These are phyloP conservation scores for Monosporascus sp. DNA, from an alignment of 2,329 filamentous ascomycete genomes.

Conservation along the genomic window DNA sequence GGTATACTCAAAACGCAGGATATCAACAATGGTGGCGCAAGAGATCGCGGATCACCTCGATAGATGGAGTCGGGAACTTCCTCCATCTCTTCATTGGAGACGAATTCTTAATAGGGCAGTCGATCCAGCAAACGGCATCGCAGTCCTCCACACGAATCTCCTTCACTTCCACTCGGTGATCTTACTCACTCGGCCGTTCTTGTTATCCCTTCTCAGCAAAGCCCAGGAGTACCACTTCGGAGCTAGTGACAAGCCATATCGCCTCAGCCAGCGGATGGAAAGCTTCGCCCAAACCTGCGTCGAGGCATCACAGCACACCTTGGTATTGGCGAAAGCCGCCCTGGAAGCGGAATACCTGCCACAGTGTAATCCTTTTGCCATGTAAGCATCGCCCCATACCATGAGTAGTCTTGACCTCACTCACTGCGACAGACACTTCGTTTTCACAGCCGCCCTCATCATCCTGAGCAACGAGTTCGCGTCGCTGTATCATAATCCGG, in stretches of 20 bases:
- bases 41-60: conserved; percentile 52
- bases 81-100: conserved; percentile 44
- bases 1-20: conserved; percentile 55
- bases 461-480: conserved; percentile 54
- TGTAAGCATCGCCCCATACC: conserved; percentile 38
- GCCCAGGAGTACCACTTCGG: conserved; percentile 27
- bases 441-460: conserved; percentile 51
- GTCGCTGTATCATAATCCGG: conserved; percentile 40
- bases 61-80: conserved; percentile 45
- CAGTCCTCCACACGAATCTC: conserved; percentile 58
- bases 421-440: conserved; percentile 42
- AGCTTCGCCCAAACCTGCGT: conserved; percentile 48
- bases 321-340: conserved; percentile 42
- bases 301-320: conserved; percentile 43
- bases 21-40: conserved; percentile 52
- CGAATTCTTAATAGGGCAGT: conserved; percentile 37
- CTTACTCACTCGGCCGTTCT: conserved; percentile 60
- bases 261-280: conserved; percentile 32
- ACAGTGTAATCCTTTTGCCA: conserved; percentile 49
- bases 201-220: conserved; percentile 51
- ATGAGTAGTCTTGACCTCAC: neutral
- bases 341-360: conserved; percentile 41
- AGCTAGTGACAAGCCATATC: conserved; percentile 22
- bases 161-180: conserved; percentile 60
- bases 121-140: conserved; percentile 46